phyloP scores from a whole-genome alignment of 192 early-diverging fungal species.

The Backusella morwellensis region DNA sequence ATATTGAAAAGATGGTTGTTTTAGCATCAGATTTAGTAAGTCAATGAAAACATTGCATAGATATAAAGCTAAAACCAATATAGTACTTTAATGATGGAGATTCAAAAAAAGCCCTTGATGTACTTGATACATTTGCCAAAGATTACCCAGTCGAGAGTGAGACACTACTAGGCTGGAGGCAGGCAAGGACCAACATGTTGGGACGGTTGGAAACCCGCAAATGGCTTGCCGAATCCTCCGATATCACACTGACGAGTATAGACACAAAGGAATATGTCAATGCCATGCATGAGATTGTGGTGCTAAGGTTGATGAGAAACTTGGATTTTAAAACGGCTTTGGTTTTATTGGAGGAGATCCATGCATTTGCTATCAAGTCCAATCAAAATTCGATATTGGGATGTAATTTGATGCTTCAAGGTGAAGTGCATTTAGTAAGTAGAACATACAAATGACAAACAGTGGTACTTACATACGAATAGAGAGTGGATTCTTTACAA shows the following conservation, averaged over 20 bases:
- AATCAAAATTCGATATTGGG: slow-evolving; percentile 2
- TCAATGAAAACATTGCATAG: neutral
- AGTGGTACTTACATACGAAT: neutral
- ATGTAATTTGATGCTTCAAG: slow-evolving; percentile 8
- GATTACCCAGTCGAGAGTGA: slow-evolving; percentile 3
- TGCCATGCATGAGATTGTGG: neutral
- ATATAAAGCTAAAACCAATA: neutral
- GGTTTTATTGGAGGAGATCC: neutral
- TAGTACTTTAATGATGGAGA: neutral
- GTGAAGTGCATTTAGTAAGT: neutral
- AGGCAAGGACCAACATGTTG: neutral
- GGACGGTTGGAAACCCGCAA: neutral
- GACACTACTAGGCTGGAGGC: neutral
- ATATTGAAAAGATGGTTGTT: slow-evolving; percentile 6
- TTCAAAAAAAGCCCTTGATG: neutral
- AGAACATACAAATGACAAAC: neutral
- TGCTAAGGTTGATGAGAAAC: neutral
- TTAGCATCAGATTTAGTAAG: slow-evolving; percentile 6
- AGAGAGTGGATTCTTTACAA: neutral
- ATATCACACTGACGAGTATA: neutral
- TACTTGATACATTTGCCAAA: neutral
- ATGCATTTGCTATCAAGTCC: neutral
- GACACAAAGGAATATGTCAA: neutral
- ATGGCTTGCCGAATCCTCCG: neutral
- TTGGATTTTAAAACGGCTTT: neutral